A percentile compares a stretch with the other conserved stretches of the same genome.
Evolutionary conservation across 371 early-diverging fungal genomes (phyloP).

Genomic region (Phascolomyces articulosus): DNA sequence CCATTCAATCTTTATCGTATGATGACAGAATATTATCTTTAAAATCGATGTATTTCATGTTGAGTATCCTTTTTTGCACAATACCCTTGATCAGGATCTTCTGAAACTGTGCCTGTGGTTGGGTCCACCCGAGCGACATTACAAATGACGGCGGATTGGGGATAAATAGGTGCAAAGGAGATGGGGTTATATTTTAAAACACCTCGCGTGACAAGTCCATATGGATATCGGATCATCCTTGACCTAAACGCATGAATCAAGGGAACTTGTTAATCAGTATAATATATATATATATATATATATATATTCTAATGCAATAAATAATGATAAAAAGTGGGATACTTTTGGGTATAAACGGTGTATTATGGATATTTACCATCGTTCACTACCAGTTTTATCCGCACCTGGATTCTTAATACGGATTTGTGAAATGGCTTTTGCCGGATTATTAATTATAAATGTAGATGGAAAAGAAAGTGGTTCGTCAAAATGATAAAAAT

Average conservation of each 20-base stretch:
- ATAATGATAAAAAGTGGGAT: no score
- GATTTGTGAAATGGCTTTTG: slow-evolving; percentile 50
- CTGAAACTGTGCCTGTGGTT: slow-evolving; percentile 29
- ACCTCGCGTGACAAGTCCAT: slow-evolving; percentile 61
- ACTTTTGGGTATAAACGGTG: no score
- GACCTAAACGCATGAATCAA: slow-evolving; percentile 29
- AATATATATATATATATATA: no score
- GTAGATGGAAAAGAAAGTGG: slow-evolving; percentile 45
- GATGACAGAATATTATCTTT: not conserved
- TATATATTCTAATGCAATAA: not conserved
- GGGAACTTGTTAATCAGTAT: not conserved
- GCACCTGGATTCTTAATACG: slow-evolving; percentile 59
- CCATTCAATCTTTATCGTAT: no score
- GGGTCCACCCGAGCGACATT: slow-evolving; percentile 36
- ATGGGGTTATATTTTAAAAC: slow-evolving; percentile 52
- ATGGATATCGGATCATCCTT: slow-evolving; percentile 51
- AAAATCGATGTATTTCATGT: not conserved
- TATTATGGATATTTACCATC: slow-evolving; percentile 26
- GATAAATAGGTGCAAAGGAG: slow-evolving; percentile 17
- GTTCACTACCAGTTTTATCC: slow-evolving; percentile 44
- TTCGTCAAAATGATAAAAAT: slow-evolving; percentile 55
- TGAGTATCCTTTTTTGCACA: slow-evolving; percentile 14
- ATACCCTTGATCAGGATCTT: slow-evolving; percentile 30
- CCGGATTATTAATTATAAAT: slow-evolving; percentile 25
- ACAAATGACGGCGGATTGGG: slow-evolving; percentile 36